These are phyloP conservation scores for Beauveria sp. DNA, from an alignment of 2,329 filamentous ascomycete genomes.

Conservation along the genomic window DNA sequence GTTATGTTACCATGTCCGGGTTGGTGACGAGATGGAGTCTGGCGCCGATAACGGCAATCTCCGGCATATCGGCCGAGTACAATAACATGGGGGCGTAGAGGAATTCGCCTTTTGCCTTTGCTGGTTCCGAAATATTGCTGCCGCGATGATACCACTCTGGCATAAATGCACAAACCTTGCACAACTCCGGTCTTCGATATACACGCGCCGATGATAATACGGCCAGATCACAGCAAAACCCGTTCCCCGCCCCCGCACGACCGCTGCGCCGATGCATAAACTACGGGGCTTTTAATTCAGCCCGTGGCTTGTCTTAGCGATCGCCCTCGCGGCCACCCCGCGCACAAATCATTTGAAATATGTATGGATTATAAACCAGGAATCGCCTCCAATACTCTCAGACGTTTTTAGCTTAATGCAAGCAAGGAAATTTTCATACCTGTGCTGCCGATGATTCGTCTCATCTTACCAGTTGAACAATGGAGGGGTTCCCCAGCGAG, in stretches of 20 bases:
- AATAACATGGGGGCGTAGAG: not conserved
- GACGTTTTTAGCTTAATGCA: too few relatives aligned
- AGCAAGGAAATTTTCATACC: too few relatives aligned
- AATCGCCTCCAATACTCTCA: too few relatives aligned
- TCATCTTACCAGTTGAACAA: not conserved
- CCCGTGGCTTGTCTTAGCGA: not conserved
- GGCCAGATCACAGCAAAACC: not conserved
- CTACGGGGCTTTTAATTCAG: conserved; percentile 2
- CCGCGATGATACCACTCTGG: too few relatives aligned
- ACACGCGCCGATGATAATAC: not conserved
- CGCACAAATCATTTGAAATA: too few relatives aligned
- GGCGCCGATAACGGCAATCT: not conserved
- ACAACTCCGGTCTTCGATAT: not conserved
- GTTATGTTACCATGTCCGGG: not conserved
- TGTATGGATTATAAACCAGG: too few relatives aligned
- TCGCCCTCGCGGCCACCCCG: too few relatives aligned
- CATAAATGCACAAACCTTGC: not conserved
- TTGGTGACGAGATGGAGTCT: not conserved
- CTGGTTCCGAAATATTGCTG: too few relatives aligned
- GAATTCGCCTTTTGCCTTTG: not conserved
- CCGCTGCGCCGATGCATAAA: conserved; percentile 2
- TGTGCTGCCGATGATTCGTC: not conserved
- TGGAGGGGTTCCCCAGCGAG: not conserved
- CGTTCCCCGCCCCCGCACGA: not conserved
- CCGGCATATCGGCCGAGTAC: not conserved